phyloP scores from a whole-genome alignment of 2,329 filamentous ascomycete species.

The Lizonia empirigonia region DNA sequence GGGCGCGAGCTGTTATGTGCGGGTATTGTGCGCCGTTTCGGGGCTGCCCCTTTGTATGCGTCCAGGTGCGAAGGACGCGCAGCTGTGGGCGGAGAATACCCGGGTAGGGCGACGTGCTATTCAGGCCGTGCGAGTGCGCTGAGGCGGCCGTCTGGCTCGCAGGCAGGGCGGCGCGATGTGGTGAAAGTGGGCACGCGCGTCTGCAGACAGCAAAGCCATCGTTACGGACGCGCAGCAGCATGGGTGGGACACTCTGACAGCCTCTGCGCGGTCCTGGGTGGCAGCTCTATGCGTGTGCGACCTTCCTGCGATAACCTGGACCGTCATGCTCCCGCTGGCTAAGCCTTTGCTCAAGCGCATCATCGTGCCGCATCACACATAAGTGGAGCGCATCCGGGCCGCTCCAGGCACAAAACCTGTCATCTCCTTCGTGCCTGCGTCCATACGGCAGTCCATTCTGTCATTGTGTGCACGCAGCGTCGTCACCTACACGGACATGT shows the following conservation, averaged over 20 bases:
- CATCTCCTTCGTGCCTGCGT: not conserved
- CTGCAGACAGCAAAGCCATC: conserved; percentile 43
- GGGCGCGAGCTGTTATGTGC: conserved; percentile 13
- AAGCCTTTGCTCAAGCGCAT: conserved; percentile 8
- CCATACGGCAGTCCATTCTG: not conserved
- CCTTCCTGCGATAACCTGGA: conserved; percentile 7
- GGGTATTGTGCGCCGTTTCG: conserved; percentile 14
- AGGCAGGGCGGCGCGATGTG: conserved; percentile 32
- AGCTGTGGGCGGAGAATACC: conserved; percentile 21
- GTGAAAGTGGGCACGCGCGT: conserved; percentile 29
- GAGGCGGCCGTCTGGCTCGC: conserved; percentile 24
- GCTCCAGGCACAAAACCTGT: not conserved
- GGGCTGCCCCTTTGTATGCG: conserved; percentile 28
- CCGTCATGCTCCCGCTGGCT: conserved; percentile 3
- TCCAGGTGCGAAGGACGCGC: conserved; percentile 42
- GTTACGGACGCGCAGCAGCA: conserved; percentile 40
- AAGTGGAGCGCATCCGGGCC: conserved; percentile 9
- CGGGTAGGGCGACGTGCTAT: conserved; percentile 12
- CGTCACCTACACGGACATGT: conserved; percentile 12
- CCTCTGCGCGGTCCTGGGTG: conserved; percentile 17
- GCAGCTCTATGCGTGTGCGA: conserved; percentile 23
- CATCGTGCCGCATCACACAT: conserved; percentile 2
- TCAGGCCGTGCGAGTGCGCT: conserved; percentile 26
- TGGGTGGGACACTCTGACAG: conserved; percentile 21
- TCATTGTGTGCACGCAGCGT: conserved; percentile 5